Percentiles rank a stretch among this genome's conserved stretches.
Evolutionary conservation across 192 early-diverging fungal genomes (phyloP).

Genomic region (Backusella mclennaniae): DNA sequence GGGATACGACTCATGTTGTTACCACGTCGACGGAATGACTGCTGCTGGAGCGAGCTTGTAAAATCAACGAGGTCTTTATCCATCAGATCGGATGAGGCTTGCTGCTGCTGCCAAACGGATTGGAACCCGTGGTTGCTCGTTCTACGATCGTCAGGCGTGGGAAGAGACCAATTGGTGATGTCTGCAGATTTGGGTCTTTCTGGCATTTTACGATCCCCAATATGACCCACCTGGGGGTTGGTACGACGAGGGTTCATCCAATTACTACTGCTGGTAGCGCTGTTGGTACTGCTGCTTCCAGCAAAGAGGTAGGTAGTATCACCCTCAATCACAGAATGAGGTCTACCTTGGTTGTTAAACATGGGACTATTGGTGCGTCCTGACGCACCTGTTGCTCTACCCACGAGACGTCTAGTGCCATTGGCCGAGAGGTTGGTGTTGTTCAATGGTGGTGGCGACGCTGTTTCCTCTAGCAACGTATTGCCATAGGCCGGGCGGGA

Average conservation of each 20-base stretch:
- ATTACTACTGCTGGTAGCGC: not conserved
- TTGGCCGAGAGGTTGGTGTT: not conserved
- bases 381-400: conserved; percentile 1
- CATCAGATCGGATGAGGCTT: not conserved
- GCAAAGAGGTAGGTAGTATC: conserved; percentile 18
- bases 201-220: conserved; percentile 29
- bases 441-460: not conserved
- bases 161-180: conserved; percentile 24
- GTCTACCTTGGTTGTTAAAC: conserved; percentile 17
- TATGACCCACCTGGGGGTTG: conserved; percentile 10
- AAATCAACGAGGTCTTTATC: conserved; percentile 15
- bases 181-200: conserved; percentile 26
- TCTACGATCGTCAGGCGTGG: conserved; percentile 18
- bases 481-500: not conserved
- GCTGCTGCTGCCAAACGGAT: conserved; percentile 7
- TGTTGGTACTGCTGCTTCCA: not conserved
- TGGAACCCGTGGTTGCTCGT: not conserved
- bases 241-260: conserved; percentile 13
- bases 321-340: conserved; percentile 37
- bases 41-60: conserved; percentile 10
- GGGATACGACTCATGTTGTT: conserved; percentile 7
- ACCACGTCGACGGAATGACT: not conserved
- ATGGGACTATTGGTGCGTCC: conserved; percentile 5
- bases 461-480: not conserved
- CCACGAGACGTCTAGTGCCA: not conserved